Conservation (phyloP, 768 basidiomycete genomes). For the Termitomyces heimii region DNA sequence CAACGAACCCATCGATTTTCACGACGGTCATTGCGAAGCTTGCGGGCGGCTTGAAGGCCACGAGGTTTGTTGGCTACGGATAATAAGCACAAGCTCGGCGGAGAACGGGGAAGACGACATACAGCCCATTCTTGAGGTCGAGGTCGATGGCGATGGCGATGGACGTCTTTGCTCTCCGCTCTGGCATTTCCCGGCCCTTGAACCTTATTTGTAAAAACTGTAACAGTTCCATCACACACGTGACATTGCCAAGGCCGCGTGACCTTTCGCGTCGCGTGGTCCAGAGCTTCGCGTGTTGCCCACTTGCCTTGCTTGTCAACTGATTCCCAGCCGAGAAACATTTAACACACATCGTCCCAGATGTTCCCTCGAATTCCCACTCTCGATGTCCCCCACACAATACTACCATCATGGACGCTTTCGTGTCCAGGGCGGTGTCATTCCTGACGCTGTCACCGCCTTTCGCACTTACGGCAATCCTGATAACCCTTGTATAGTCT, state of each 20-base stretch:
- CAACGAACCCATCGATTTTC: conserved; percentile 92
- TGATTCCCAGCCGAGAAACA: neutral
- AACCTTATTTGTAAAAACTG: conserved; percentile 45
- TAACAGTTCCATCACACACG: conserved; percentile 22
- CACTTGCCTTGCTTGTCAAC: neutral
- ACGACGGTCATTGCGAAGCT: conserved; percentile 89
- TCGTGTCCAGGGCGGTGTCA: conserved; percentile 41
- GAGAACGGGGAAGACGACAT: conserved; percentile 33
- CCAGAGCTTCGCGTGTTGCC: neutral
- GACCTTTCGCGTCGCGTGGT: conserved; percentile 5
- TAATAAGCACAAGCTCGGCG: conserved; percentile 8
- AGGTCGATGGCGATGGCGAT: conserved; percentile 32
- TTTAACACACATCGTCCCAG: neutral
- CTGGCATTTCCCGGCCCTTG: conserved; percentile 25
- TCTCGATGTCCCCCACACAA: conserved; percentile 22
- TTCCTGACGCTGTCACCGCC: conserved; percentile 53
- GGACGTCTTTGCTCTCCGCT: neutral
- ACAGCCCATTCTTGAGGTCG: conserved; percentile 81
- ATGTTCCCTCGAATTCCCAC: neutral
- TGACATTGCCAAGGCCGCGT: neutral
- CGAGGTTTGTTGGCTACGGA: conserved; percentile 92
- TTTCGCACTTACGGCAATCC: conserved; percentile 50
- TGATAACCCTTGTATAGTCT: conserved; percentile 49
- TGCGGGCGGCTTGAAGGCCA: conserved; percentile 98
- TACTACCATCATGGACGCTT: conserved; percentile 53